phyloP scores from a whole-genome alignment of 2,329 filamentous ascomycete species.

The Paecilomyces sp. region DNA sequence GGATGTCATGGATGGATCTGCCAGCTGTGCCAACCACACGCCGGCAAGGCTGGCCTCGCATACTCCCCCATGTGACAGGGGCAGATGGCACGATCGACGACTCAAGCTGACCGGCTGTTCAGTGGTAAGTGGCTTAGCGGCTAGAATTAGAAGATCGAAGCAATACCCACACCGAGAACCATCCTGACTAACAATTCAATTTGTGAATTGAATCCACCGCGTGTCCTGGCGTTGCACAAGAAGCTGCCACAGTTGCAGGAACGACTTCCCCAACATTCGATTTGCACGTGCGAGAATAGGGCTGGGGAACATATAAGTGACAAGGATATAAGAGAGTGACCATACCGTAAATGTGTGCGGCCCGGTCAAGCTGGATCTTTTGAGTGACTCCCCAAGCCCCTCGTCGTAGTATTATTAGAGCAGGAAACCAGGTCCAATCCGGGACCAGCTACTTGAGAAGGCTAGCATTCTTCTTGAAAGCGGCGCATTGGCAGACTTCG shows the following conservation, averaged over 20 bases:
- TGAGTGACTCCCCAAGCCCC: neutral
- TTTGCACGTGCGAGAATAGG: neutral
- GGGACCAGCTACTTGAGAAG: neutral
- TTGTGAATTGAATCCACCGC: neutral
- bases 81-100: neutral
- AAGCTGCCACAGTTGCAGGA: neutral
- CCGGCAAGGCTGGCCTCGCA: neutral
- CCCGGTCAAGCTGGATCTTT: neutral
- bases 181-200: neutral
- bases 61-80: neutral
- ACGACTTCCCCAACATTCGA: neutral
- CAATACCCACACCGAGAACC: neutral
- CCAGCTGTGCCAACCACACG: neutral
- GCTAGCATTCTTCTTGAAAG: neutral
- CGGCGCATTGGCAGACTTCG: neutral
- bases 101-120: neutral
- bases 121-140: neutral
- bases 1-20: neutral
- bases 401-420: neutral
- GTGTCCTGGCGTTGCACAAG: neutral
- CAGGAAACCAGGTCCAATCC: neutral
- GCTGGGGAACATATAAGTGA: neutral
- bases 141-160: neutral
- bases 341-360: neutral
- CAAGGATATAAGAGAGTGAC: neutral